phyloP scores from a whole-genome alignment of 2,329 filamentous ascomycete species.

The Aspergillus sp. region DNA sequence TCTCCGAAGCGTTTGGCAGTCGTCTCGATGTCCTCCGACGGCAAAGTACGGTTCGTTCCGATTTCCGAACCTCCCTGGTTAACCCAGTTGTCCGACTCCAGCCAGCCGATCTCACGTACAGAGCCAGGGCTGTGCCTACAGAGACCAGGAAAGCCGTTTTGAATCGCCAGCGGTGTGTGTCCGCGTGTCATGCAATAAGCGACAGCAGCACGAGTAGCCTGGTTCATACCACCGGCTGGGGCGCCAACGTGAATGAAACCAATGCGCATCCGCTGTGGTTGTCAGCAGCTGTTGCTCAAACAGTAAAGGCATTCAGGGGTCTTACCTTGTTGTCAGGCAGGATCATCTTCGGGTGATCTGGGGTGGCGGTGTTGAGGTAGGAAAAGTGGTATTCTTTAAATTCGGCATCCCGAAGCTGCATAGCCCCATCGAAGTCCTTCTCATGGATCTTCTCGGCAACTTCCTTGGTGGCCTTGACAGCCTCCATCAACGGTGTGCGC shows the following conservation, averaged over 20 bases:
- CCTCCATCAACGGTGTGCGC: conserved; percentile 78
- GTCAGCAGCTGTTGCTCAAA: conserved; percentile 22
- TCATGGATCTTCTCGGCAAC: conserved; percentile 73
- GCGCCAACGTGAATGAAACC: conserved; percentile 96
- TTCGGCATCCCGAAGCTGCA: conserved; percentile 82
- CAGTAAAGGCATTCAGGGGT: not conserved
- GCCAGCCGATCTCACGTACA: conserved; percentile 80
- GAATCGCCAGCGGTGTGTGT: conserved; percentile 86
- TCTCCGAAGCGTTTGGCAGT: conserved; percentile 76
- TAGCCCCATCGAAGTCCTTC: conserved; percentile 80
- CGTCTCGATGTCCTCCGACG: conserved; percentile 73
- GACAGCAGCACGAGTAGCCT: conserved; percentile 83
- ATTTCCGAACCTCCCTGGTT: conserved; percentile 97
- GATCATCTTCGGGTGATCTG: conserved; percentile 60
- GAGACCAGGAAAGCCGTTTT: conserved; percentile 94
- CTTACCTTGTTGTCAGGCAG: conserved; percentile 64
- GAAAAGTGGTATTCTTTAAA: conserved; percentile 88
- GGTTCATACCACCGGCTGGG: conserved; percentile 96
- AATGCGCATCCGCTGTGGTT: conserved; percentile 68
- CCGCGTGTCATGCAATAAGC: conserved; percentile 86
- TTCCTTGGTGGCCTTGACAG: conserved; percentile 76
- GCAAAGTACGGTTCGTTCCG: conserved; percentile 90
- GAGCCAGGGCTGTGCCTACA: conserved; percentile 81
- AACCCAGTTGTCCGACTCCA: conserved; percentile 91
- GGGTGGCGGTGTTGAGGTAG: conserved; percentile 83